Evolutionary conservation across 257 asterid species (phyloP).

Genomic region (Plantago ovata): DNA sequence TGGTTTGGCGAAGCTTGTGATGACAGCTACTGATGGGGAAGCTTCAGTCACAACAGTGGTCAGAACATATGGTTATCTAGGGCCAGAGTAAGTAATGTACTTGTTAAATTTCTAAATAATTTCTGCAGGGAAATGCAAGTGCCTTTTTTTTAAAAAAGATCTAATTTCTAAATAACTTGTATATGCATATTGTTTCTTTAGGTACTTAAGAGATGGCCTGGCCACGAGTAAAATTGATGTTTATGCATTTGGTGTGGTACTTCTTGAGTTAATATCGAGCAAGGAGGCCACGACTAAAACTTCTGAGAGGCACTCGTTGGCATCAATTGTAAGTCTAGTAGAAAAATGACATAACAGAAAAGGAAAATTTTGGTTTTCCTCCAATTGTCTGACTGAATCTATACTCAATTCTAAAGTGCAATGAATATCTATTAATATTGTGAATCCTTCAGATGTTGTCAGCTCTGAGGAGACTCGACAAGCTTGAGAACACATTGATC

Average conservation of each 20-base stretch:
- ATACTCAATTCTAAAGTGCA: neutral
- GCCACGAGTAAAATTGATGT: constrained; percentile 88
- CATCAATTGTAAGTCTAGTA: constrained; percentile 69
- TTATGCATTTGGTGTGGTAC: constrained; percentile 91
- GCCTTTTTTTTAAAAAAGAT: neutral
- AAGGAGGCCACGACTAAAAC: constrained; percentile 83
- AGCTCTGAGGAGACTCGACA: constrained; percentile 72
- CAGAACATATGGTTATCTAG: constrained; percentile 91
- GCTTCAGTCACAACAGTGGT: constrained; percentile 91
- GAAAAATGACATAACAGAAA: neutral
- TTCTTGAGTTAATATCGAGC: constrained; percentile 84
- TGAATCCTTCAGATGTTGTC: constrained; percentile 71
- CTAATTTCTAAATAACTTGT: constrained; percentile 27
- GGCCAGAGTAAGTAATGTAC: constrained; percentile 85
- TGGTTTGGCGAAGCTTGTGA: constrained; percentile 87
- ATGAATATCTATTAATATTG: constrained; percentile 9
- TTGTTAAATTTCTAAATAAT: too few relatives aligned
- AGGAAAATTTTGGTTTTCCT: neutral
- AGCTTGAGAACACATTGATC: constrained; percentile 81
- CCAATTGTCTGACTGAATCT: neutral
- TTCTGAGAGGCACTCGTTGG: constrained; percentile 83
- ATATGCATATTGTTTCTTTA: constrained; percentile 27
- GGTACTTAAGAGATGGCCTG: constrained; percentile 84
- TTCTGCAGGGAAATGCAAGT: neutral
- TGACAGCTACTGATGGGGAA: constrained; percentile 70